phyloP scores from a whole-genome alignment of 1,284 basidiomycete genomes.

The Melampsora americana region DNA sequence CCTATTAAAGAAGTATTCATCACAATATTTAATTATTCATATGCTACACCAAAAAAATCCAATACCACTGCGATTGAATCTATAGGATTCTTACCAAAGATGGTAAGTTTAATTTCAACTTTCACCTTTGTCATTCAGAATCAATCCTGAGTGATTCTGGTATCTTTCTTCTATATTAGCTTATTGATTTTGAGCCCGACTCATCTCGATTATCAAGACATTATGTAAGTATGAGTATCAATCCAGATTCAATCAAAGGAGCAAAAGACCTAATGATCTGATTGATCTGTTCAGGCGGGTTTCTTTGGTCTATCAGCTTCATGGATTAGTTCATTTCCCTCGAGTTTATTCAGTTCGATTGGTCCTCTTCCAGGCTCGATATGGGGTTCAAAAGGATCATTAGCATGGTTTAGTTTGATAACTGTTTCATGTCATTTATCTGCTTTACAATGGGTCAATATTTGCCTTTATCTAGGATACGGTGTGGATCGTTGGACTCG shows the following conservation, averaged over 20 bases:
- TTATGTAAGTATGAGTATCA: conserved; percentile 19
- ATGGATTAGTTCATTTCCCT: conserved; percentile 38
- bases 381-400: conserved; percentile 21
- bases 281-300: conserved; percentile 1
- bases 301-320: conserved; percentile 34
- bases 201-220: conserved; percentile 12
- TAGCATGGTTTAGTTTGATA: conserved; percentile 29
- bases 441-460: conserved; percentile 34
- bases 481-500: conserved; percentile 29
- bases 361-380: conserved; percentile 19
- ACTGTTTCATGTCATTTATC: conserved; percentile 21
- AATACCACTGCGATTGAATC: too few species aligned
- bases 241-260: too few species aligned
- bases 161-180: neutral
- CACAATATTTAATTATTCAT: too few species aligned
- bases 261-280: neutral
- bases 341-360: conserved; percentile 30
- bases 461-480: conserved; percentile 4
- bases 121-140: neutral
- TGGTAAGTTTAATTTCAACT: too few species aligned
- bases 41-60: too few species aligned
- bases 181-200: conserved; percentile 39
- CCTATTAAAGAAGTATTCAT: too few species aligned
- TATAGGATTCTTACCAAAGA: conserved; percentile 29
- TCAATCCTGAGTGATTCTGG: neutral